These are phyloP conservation scores for Tetrahymena malaccensis DNA, from an alignment of 73 alveolate species.

Conservation along the genomic window DNA sequence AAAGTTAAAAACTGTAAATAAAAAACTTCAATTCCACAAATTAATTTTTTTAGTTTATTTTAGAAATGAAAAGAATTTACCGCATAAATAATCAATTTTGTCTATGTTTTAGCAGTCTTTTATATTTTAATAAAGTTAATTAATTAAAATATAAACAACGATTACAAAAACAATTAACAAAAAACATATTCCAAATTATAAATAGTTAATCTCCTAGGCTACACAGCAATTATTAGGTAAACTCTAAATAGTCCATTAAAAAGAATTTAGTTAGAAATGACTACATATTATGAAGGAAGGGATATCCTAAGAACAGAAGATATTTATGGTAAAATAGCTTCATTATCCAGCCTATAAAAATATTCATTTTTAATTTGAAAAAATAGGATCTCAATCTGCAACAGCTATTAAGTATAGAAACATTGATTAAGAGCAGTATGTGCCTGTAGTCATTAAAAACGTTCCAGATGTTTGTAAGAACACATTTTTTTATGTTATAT, in stretches of 20 bases:
- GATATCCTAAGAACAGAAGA: not conserved
- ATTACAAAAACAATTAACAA: not conserved
- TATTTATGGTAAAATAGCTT: not conserved
- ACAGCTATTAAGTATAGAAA: not conserved
- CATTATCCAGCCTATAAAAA: not conserved
- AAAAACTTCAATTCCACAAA: not conserved
- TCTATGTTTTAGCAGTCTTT: not conserved
- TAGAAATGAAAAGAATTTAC: not conserved
- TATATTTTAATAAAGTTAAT: not conserved
- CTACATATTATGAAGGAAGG: not conserved
- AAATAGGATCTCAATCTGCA: not conserved
- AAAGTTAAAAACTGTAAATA: not conserved
- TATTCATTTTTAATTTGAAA: not conserved
- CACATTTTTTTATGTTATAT: not conserved
- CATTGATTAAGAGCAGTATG: not conserved
- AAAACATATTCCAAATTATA: not conserved
- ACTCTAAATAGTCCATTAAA: not conserved
- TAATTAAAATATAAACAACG: not conserved
- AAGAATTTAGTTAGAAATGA: not conserved
- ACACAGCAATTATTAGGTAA: not conserved
- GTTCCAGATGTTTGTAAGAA: not conserved
- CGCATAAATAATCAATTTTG: not conserved
- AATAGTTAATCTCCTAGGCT: not conserved
- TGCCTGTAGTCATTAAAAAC: not conserved
- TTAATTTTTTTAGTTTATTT: not conserved